Percentiles rank a stretch among this genome's conserved stretches.
Conservation (phyloP, 306 rosid genomes). For the Prunus fruticosa region DNA sequence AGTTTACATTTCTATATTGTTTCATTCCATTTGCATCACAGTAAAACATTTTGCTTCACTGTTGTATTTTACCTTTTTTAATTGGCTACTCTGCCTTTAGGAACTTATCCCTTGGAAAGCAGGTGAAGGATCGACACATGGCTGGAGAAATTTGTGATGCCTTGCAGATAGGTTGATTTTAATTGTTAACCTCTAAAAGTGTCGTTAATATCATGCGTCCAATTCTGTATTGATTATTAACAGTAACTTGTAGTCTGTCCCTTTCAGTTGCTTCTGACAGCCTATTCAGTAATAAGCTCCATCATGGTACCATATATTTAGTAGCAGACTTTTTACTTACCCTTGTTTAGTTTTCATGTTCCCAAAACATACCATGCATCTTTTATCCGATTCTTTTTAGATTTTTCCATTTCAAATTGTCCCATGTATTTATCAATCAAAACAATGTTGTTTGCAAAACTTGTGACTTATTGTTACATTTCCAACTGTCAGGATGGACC, state of each 20-base stretch:
- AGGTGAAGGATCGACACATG: conserved; percentile 67
- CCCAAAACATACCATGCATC: background rate
- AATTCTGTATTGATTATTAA: too few species aligned
- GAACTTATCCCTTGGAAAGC: conserved; percentile 75
- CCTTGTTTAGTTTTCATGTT: background rate
- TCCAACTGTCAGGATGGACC: conserved; percentile 76
- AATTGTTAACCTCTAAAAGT: background rate
- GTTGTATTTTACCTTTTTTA: conserved; percentile 28
- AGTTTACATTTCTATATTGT: background rate
- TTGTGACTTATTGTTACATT: background rate
- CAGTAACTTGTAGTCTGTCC: too few species aligned
- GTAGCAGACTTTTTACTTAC: background rate
- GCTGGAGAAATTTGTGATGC: conserved; percentile 74
- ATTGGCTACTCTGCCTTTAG: conserved; percentile 90
- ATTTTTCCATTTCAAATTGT: background rate
- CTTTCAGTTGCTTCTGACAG: background rate
- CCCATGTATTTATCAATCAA: background rate
- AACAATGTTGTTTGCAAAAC: background rate
- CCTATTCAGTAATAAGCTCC: background rate
- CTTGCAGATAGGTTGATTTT: conserved; percentile 56
- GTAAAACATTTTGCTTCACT: background rate
- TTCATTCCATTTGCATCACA: background rate
- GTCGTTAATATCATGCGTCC: background rate
- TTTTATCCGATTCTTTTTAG: background rate
- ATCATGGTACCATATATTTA: background rate